Base-by-base conservation (phyloP, 1,284 basidiomycete species). In the Trichosporon sp. region DNA sequence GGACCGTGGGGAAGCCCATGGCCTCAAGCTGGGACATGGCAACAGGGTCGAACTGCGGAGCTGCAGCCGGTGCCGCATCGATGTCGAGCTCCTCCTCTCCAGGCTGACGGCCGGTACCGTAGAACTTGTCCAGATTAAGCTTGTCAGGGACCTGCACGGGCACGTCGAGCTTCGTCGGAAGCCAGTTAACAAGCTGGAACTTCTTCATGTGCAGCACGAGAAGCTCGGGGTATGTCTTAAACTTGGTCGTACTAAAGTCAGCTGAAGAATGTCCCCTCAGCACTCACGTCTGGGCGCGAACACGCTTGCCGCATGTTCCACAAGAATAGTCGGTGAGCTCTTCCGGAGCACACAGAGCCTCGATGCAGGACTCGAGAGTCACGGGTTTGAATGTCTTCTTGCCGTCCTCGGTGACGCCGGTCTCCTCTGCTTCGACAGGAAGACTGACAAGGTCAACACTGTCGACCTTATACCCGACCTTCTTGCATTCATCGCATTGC, bases 111-210 rank as follows among this genome's bases (percentile, higher is more conserved):
- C 95, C 95, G 27, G 79, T 81, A 3, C 91, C 90, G 2, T 91
- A 74, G 73, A 90, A 91, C 5, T 78, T 72, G 64, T 91, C 89
- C 37, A 98, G 85, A 14, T 82, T 77, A 56, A 95, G 81, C 1
- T 78, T 71, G 63, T 90, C 87, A 7, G 84, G 82, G 0, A 97
- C 82, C n/a, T 86, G 78, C 23, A 98, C 81, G 0, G 94, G 94
- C 27, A 99, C 90, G 69, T 96, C 92, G 34, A 98, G 85, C 79
- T 99, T 99, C 5, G 90, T 86, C 0, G 96, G 95, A 3, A 99
- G 92, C 95, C 95, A 99, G 74, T 95, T 95, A 61, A 95, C 88
- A 6, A 97, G 85, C 80, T 95, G 91, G 83, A 98, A 98, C 73
- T 96, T 95, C 73, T 91, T 92, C 60, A 93, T 89, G 72, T 97